Conservation (phyloP, 2,329 filamentous ascomycete genomes). For the Pezicula carpinea region DNA sequence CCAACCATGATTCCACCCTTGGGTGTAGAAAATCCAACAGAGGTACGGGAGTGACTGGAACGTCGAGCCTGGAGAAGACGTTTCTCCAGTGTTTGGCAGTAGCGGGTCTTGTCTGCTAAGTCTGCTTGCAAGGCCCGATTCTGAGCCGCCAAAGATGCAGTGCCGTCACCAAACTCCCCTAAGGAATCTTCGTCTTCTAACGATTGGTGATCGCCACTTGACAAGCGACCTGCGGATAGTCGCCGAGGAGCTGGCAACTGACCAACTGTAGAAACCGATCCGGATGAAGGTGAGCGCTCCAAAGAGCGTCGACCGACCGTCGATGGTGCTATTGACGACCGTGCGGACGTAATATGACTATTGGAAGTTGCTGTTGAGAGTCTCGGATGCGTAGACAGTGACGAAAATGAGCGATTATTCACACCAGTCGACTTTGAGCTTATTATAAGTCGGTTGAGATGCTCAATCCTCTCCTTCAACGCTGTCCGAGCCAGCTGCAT, state of each 20-base stretch:
- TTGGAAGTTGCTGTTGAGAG: constrained; percentile 41
- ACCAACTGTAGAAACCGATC: constrained; percentile 41
- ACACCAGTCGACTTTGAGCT: constrained; percentile 95
- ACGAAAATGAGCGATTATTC: constrained; percentile 72
- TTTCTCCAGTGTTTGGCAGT: constrained; percentile 91
- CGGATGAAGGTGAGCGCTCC: constrained; percentile 63
- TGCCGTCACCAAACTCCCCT: constrained; percentile 83
- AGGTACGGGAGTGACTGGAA: constrained; percentile 84
- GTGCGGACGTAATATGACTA: constrained; percentile 51
- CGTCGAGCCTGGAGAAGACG: constrained; percentile 83
- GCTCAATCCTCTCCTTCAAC: constrained; percentile 94
- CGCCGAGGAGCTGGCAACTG: constrained; percentile 18
- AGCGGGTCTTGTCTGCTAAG: constrained; percentile 92
- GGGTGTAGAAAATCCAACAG: constrained; percentile 59
- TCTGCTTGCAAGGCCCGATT: constrained; percentile 92
- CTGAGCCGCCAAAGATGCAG: constrained; percentile 76
- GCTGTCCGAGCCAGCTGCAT: constrained; percentile 97
- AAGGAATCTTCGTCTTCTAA: constrained; percentile 61
- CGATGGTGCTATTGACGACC: constrained; percentile 68
- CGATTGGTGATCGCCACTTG: constrained; percentile 18
- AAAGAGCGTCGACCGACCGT: constrained; percentile 37
- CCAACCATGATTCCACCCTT: constrained; percentile 64
- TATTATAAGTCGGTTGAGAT: constrained; percentile 89
- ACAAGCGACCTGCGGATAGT: constrained; percentile 14
- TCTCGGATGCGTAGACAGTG: constrained; percentile 59